Conservation (phyloP, 331 rosid species). For the Saraca asoca region DNA sequence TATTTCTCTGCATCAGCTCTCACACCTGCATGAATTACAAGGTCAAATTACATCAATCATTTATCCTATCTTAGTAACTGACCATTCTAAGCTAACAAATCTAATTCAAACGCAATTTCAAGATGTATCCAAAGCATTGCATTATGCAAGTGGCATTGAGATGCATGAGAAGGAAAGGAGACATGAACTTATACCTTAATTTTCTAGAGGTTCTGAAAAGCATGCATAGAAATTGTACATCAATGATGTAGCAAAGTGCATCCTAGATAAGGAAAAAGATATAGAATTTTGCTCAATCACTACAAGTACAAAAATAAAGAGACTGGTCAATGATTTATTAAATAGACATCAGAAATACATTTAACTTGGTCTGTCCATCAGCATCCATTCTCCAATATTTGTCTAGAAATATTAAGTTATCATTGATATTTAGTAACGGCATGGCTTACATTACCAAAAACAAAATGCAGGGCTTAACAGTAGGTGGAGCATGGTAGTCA, state of each 20-base stretch:
- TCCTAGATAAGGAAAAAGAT: neutral
- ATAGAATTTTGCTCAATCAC: neutral
- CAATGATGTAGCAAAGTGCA: neutral
- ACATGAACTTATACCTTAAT: neutral
- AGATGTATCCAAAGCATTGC: slow-evolving; percentile 19
- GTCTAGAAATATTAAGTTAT: neutral
- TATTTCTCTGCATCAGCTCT: slow-evolving; percentile 59
- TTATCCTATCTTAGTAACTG: neutral
- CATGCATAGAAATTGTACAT: neutral
- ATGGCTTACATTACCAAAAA: neutral
- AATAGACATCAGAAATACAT: neutral
- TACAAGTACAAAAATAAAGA: neutral
- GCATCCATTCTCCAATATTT: neutral
- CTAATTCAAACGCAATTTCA: slow-evolving; percentile 13
- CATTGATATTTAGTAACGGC: no score
- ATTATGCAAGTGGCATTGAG: neutral
- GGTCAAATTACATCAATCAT: slow-evolving; percentile 17
- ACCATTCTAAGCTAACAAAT: neutral
- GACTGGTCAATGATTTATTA: neutral
- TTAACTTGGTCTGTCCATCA: neutral
- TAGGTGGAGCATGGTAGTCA: no score
- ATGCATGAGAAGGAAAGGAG: neutral
- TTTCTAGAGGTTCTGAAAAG: neutral
- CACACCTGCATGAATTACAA: slow-evolving; percentile 62
- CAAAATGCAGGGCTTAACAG: neutral